Evolutionary conservation across 2,329 filamentous ascomycete genomes (phyloP), one percentile per base, ranked within the genome.

Genomic region (Colletotrichum sojae): DNA sequence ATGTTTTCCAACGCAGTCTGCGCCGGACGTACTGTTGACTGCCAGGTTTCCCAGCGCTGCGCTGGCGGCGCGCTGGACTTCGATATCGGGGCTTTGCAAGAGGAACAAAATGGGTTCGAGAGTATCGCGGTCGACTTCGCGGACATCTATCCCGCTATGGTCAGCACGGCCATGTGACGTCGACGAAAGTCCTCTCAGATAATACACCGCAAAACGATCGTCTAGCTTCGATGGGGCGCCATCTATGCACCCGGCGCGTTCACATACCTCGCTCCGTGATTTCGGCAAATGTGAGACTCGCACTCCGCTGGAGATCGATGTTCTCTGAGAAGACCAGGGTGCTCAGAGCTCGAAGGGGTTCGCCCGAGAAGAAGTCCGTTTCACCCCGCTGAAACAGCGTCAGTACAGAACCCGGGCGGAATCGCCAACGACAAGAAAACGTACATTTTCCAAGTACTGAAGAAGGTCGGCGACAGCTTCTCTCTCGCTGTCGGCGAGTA

Each of bases 301-400:
- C 96, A 83, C 96, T 98, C 73, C 96, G 90, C 84, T 99, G 96
- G 61, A 99, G 88, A 80, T 99, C 96, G 79, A 99, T 95, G 83
- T 99, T 99, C 82, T 98, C 95, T 67, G 96, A 99, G 81, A 97
- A 99, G 67, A 99, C 96, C 27, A 99, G 89, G 13, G 95, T 99
- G 82, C 94, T 98, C 66, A 99, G 85, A 53, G 96, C 95, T 82
- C 93, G 92, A 67, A 99, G 90, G 53, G 96, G 96, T 78, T 98
- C 95, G 82, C 96, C 96, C 45, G 93, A 92, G 83, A 99, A 99
- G 89, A 99, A 99, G 82, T 99, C 95, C 76, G 95, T 98, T 81
- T 99, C 96, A 78, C 91, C 92, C 78, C 96, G 92, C 96, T 98
- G 80, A 70, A 70, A 68, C 57, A 56, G 49, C 63, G 75, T 83